phyloP scores from a whole-genome alignment of 2,329 filamentous ascomycete species.

The Aureobasidium sp. region DNA sequence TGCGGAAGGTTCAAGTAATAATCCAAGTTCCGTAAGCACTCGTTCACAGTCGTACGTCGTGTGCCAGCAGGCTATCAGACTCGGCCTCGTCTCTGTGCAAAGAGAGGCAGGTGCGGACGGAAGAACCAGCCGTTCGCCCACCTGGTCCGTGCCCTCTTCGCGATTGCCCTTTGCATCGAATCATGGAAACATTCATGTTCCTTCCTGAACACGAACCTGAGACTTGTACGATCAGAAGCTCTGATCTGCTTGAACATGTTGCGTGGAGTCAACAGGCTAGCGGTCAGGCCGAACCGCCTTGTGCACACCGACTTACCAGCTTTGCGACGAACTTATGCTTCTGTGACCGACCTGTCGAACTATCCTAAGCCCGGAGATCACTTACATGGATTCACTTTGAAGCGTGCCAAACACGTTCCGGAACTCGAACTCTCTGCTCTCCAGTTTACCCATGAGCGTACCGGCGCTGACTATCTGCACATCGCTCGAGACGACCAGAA shows the following conservation, averaged over 20 bases:
- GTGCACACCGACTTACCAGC: not conserved
- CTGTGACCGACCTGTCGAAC: conserved; percentile 67
- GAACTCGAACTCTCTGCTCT: conserved; percentile 89
- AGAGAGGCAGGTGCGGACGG: not conserved
- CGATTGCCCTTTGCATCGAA: not conserved
- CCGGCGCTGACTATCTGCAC: conserved; percentile 91
- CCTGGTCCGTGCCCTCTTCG: not conserved
- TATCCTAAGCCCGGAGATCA: conserved; percentile 75
- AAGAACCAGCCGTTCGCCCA: not conserved
- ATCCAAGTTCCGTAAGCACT: not conserved
- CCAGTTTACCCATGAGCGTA: conserved; percentile 88
- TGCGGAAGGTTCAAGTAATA: not conserved
- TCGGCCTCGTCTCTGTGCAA: conserved; percentile 3
- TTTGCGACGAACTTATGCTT: conserved; percentile 41
- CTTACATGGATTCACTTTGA: conserved; percentile 87
- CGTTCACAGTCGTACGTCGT: not conserved
- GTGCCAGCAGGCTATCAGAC: not conserved
- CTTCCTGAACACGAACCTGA: not conserved
- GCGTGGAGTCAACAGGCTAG: conserved; percentile 8
- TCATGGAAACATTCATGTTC: not conserved
- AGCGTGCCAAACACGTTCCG: conserved; percentile 83
- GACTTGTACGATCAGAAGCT: not conserved
- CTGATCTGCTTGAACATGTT: not conserved
- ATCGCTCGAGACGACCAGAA: conserved; percentile 93
- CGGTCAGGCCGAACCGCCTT: not conserved